Conservation (phyloP, 805 yeast species). For the Candida glaebosa region DNA sequence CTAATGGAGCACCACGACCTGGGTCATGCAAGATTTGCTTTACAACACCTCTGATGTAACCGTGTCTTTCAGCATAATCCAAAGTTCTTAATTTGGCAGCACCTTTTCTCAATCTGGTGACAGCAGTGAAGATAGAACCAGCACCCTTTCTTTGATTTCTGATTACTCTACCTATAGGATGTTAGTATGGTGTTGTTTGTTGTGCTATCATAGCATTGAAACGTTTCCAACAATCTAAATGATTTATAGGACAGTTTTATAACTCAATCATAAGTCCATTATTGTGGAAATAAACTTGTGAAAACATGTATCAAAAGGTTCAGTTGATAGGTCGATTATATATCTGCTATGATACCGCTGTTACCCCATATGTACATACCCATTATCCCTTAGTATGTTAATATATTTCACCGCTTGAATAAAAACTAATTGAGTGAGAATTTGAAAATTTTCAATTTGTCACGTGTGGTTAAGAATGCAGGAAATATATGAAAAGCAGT, state of each 20-base stretch:
- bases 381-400: not conserved
- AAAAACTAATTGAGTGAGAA: not conserved
- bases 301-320: not conserved
- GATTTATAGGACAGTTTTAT: too few relatives aligned
- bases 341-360: not conserved
- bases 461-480: too few relatives aligned
- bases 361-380: not conserved
- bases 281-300: too few relatives aligned
- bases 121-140: slow-evolving; percentile 99
- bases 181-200: slow-evolving; percentile 9
- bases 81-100: slow-evolving; percentile 99
- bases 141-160: slow-evolving; percentile 99
- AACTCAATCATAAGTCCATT: too few relatives aligned
- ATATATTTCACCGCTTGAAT: not conserved
- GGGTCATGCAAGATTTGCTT: slow-evolving; percentile 99
- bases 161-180: slow-evolving; percentile 88
- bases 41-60: slow-evolving; percentile 99
- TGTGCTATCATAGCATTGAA: too few relatives aligned
- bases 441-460: not conserved
- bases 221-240: too few relatives aligned
- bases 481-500: too few relatives aligned
- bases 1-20: slow-evolving; percentile 99
- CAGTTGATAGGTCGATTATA: not conserved
- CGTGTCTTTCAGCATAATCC: slow-evolving; percentile 99
- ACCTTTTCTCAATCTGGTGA: slow-evolving; percentile 99